Conservation (phyloP, 164 flowering plant genomes). For the Annona cherimola region DNA sequence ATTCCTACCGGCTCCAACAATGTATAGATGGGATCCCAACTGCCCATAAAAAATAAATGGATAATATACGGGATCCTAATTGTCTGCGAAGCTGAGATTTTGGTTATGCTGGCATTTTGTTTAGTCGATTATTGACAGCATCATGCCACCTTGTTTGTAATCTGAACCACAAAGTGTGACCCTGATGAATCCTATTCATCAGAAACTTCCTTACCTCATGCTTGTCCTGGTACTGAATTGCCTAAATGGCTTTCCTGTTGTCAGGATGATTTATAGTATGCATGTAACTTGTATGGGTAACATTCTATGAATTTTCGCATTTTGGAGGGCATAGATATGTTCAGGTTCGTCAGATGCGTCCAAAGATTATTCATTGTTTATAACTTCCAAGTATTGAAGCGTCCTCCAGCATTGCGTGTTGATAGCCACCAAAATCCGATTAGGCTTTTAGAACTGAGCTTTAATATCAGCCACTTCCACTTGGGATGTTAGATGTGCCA, state of each 20-base stretch:
- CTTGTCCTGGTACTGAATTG: not conserved
- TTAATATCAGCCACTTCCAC: not conserved
- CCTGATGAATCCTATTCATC: not conserved
- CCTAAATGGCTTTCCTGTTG: not conserved
- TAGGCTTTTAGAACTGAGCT: not conserved
- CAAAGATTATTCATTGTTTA: not conserved
- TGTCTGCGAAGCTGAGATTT: not conserved
- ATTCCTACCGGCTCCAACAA: not conserved
- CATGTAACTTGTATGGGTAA: not conserved
- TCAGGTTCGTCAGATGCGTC: not conserved
- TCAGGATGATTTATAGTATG: not conserved
- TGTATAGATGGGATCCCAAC: not conserved
- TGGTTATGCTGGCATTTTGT: not conserved
- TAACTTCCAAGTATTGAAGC: not conserved
- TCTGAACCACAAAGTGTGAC: not conserved
- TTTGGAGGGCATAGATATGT: not conserved
- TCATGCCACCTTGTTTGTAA: not conserved
- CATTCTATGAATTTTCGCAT: not conserved
- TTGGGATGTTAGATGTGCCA: not conserved
- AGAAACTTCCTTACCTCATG: not conserved
- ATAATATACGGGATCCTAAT: not conserved
- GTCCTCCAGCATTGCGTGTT: too few relatives aligned
- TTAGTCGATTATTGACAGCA: not conserved
- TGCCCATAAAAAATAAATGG: not conserved
- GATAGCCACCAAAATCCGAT: not conserved